Percentiles rank a stretch among this genome's conserved stretches.
These are phyloP conservation scores for Zymoseptoria ardabiliae DNA, from an alignment of 2,329 filamentous ascomycete species.

Conservation along the genomic window DNA sequence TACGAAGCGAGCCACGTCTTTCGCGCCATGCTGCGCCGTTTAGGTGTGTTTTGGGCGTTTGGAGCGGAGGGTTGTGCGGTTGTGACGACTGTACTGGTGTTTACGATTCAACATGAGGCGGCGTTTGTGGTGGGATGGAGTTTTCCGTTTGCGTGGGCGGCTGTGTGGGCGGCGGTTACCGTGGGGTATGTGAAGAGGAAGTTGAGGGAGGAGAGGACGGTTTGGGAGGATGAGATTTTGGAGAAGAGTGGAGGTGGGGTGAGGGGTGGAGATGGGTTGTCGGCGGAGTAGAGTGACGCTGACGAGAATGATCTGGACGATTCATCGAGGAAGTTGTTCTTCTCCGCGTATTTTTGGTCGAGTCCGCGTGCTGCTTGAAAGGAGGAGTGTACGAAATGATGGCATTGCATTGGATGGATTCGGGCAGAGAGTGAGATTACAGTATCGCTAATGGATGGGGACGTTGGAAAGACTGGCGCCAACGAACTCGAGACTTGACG, in stretches of 20 bases:
- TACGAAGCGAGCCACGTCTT: slow-evolving; percentile 35
- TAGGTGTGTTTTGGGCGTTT: slow-evolving; percentile 48
- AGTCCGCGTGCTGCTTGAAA: too few species aligned
- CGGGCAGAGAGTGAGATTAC: too few species aligned
- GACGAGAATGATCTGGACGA: not conserved
- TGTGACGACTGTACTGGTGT: slow-evolving; percentile 39
- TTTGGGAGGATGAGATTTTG: slow-evolving; percentile 30
- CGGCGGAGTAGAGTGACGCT: not conserved
- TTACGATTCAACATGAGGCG: slow-evolving; percentile 41
- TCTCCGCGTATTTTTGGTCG: not conserved
- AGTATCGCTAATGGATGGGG: too few species aligned
- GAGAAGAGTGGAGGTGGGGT: slow-evolving; percentile 14
- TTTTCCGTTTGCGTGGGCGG: slow-evolving; percentile 45
- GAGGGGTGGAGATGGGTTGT: not conserved
- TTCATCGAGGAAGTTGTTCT: not conserved
- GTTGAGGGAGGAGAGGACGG: slow-evolving; percentile 28
- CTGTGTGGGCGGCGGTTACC: slow-evolving; percentile 40
- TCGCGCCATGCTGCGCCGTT: slow-evolving; percentile 16
- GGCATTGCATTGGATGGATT: too few species aligned
- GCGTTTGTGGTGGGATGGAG: slow-evolving; percentile 46
- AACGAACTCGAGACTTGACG: too few species aligned
- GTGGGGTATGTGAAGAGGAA: slow-evolving; percentile 38
- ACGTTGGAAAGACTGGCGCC: too few species aligned
- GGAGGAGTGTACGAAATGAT: too few species aligned
- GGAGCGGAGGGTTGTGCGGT: slow-evolving; percentile 36